Base-by-base conservation (phyloP, 768 basidiomycete species). In the Coprinopsis sp. region DNA sequence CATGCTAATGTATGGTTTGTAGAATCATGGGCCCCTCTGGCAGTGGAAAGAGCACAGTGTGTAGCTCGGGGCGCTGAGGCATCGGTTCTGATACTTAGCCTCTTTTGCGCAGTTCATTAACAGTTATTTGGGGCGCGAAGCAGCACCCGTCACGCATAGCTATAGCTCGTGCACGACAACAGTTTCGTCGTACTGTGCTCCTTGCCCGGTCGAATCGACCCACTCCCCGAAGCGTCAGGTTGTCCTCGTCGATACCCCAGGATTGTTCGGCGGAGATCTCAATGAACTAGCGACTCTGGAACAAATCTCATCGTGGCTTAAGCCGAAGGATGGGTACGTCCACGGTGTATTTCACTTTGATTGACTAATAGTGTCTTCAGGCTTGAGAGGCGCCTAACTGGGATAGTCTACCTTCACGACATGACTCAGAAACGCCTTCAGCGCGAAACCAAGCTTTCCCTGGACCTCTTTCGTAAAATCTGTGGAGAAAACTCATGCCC, bases 321-420 rank as follows among this genome's bases (percentile, higher is more conserved):
- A 28, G 19, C 40, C 40, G 5, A 27, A 40, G 40, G 16, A 28
- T 13, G 31, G 22, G 47, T 49, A 18, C 25, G 47, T 49, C 27
- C 19, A 16, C 27, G 10, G 18, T 18, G 6, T 6, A 5, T 28
- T n/a, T 8, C 10, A 31, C 30, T 8, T 31, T 4, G 25, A 7
- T 19, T 8, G 10, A 27, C 27, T 4, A 6, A 29, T 39, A 37
- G 10, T 10, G 16, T 37, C 23, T 14, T 30, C 30, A 48, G 47
- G 13, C 47, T 14, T 5, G 29, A 30, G 13, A 27, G 34, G 19
- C 23, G 34, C 6, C 21, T 29, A 6, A 38, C 45, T 27, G 31
- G 47, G n/a, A 42, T 49, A 14, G 23, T 49, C 13, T 49, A 49
- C 18, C 33, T 49, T 3, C 47, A 49, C 31, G 47, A 49, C 25